phyloP scores from a whole-genome alignment of 2,329 filamentous ascomycete genomes.

The Eutypa lata region DNA sequence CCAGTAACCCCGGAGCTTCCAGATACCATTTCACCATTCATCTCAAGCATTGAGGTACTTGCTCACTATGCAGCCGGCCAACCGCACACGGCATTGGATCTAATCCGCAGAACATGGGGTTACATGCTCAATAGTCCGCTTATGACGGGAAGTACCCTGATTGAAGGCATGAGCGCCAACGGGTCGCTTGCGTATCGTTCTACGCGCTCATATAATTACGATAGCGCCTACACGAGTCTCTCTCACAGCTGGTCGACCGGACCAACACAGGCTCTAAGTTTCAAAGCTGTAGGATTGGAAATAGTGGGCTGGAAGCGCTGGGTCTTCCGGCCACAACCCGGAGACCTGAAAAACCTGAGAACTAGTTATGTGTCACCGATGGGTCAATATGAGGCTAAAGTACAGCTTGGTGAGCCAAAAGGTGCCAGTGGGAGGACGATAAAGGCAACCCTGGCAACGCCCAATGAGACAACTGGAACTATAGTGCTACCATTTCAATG shows the following conservation, averaged over 20 bases:
- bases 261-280: conserved; percentile 24
- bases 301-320: conserved; percentile 6
- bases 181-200: conserved; percentile 32
- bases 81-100: conserved; percentile 21
- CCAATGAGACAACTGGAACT: no score
- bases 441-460: no score
- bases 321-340: not conserved
- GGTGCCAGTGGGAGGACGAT: no score
- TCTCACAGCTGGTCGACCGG: conserved; percentile 33
- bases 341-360: not conserved
- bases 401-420: not conserved
- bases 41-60: conserved; percentile 31
- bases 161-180: conserved; percentile 34
- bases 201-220: conserved; percentile 27
- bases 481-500: no score
- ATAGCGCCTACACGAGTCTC: conserved; percentile 30
- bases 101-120: conserved; percentile 27
- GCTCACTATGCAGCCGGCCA: conserved; percentile 25
- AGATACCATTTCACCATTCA: conserved; percentile 35
- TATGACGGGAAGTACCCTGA: conserved; percentile 34
- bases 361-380: not conserved
- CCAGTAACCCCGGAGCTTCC: conserved; percentile 30
- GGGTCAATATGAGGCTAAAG: not conserved
- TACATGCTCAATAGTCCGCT: conserved; percentile 24
- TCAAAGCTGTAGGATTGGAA: conserved; percentile 24